A percentile compares a stretch with the other conserved stretches of the same genome.
These are phyloP conservation scores for Aspergillus sergii DNA, from an alignment of 2,329 filamentous ascomycete species.

Conservation along the genomic window DNA sequence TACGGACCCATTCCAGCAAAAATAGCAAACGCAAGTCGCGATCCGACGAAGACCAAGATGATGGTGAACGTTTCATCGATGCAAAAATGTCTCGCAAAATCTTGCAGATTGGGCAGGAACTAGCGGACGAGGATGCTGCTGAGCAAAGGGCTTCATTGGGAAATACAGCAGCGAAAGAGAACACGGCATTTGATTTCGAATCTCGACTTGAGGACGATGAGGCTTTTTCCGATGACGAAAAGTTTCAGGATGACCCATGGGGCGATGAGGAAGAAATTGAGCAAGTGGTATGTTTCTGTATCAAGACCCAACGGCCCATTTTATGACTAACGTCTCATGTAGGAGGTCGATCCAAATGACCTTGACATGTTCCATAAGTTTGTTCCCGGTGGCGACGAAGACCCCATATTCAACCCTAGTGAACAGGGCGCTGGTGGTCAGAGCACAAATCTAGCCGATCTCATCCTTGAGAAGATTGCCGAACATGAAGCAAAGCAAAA, in stretches of 20 bases:
- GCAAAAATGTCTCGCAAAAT: conserved; percentile 87
- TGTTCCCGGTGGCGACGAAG: conserved; percentile 71
- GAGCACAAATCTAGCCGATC: conserved; percentile 80
- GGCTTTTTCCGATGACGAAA: conserved; percentile 54
- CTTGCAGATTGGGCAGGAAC: conserved; percentile 82
- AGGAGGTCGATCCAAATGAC: conserved; percentile 86
- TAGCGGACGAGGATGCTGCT: conserved; percentile 77
- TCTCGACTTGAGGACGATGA: conserved; percentile 66
- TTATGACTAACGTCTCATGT: conserved; percentile 5
- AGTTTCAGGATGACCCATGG: conserved; percentile 66
- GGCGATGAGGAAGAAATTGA: conserved; percentile 73
- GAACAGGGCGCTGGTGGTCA: conserved; percentile 50
- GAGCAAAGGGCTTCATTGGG: conserved; percentile 43
- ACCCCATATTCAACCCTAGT: conserved; percentile 70
- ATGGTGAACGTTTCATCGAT: conserved; percentile 75
- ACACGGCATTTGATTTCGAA: conserved; percentile 77
- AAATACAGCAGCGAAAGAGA: conserved; percentile 50
- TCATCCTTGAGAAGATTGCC: conserved; percentile 93
- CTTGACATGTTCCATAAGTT: conserved; percentile 91
- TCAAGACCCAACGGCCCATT: neutral
- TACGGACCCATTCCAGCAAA: conserved; percentile 72
- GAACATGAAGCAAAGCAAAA: conserved; percentile 76
- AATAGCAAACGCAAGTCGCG: conserved; percentile 68
- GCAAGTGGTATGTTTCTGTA: conserved; percentile 39
- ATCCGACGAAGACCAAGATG: conserved; percentile 57